Percentiles rank a stretch among this genome's conserved stretches.
Conservation (phyloP, 257 asterid genomes). For the Paulownia fortunei region DNA sequence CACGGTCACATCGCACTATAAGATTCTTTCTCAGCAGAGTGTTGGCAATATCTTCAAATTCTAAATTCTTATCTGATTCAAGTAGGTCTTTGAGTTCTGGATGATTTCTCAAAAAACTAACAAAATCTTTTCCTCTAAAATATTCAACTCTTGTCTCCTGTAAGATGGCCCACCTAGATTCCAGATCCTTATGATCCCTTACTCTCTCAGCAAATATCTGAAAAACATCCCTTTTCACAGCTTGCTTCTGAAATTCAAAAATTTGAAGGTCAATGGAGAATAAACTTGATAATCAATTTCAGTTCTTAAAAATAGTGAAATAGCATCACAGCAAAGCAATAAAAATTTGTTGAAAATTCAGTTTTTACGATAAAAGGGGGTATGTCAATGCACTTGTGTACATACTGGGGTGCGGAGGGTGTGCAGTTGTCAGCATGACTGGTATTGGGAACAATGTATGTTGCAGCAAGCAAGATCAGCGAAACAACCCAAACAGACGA, state of each 20-base stretch:
- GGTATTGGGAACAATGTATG: background rate
- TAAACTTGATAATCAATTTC: background rate
- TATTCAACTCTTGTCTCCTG: slow-evolving; percentile 99
- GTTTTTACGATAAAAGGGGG: background rate
- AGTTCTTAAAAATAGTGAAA: slow-evolving; percentile 25
- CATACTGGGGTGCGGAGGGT: background rate
- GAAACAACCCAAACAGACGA: slow-evolving; percentile 5
- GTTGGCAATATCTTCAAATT: slow-evolving; percentile 81
- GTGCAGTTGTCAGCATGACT: slow-evolving; percentile 16
- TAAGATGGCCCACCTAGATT: slow-evolving; percentile 97
- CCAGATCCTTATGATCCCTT: slow-evolving; percentile 92
- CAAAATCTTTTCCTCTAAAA: slow-evolving; percentile 92
- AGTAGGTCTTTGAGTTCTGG: slow-evolving; percentile 78
- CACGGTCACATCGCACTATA: slow-evolving; percentile 93
- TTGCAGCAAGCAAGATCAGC: slow-evolving; percentile 1
- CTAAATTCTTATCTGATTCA: slow-evolving; percentile 75
- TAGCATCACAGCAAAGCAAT: slow-evolving; percentile 12
- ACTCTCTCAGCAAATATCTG: slow-evolving; percentile 96
- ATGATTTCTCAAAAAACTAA: slow-evolving; percentile 80
- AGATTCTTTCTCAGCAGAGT: slow-evolving; percentile 80
- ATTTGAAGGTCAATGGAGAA: slow-evolving; percentile 25
- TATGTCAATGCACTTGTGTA: background rate
- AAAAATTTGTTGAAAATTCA: background rate
- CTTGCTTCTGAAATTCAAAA: slow-evolving; percentile 79
- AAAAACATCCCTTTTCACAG: slow-evolving; percentile 73